Evolutionary conservation across 2,329 filamentous ascomycete species (phyloP).

Genomic region (Cadophora gregata): DNA sequence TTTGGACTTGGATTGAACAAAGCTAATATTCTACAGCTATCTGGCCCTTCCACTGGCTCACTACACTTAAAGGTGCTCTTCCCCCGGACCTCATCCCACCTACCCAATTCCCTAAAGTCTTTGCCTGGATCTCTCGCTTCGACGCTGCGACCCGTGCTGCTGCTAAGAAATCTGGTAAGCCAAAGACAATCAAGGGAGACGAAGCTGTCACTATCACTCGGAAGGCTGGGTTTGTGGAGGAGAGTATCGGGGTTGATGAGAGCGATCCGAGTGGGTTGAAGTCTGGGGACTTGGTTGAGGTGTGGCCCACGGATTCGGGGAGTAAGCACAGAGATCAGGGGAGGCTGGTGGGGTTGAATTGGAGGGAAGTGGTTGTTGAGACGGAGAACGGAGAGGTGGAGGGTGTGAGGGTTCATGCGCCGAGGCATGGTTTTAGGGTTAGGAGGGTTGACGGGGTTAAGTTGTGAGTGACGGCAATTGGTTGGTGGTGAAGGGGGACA

Average conservation of each 20-base stretch:
- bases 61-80: conserved; percentile 59
- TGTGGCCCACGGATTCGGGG: conserved; percentile 69
- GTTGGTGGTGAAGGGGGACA: background rate
- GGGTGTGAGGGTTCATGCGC: conserved; percentile 63
- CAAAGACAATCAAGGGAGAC: conserved; percentile 55
- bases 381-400: conserved; percentile 49
- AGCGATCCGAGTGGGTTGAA: conserved; percentile 59
- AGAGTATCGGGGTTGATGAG: conserved; percentile 51
- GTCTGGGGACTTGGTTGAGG: conserved; percentile 57
- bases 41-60: conserved; percentile 72
- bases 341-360: conserved; percentile 56
- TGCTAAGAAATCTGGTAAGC: conserved; percentile 47
- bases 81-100: conserved; percentile 57
- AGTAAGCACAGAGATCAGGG: conserved; percentile 64
- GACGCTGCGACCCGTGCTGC: conserved; percentile 52
- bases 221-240: conserved; percentile 53
- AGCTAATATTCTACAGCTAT: conserved; percentile 49
- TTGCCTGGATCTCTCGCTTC: conserved; percentile 70
- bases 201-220: conserved; percentile 58
- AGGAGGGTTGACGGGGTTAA: conserved; percentile 21
- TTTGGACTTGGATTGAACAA: background rate
- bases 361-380: conserved; percentile 64
- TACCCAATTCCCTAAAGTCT: conserved; percentile 62
- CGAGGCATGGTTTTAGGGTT: conserved; percentile 63
- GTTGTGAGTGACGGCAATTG: conserved; percentile 30